Evolutionary conservation across 2,329 filamentous ascomycete genomes (phyloP), one percentile per base, ranked within the genome.

Genomic region (Rugonectria rugulosa): DNA sequence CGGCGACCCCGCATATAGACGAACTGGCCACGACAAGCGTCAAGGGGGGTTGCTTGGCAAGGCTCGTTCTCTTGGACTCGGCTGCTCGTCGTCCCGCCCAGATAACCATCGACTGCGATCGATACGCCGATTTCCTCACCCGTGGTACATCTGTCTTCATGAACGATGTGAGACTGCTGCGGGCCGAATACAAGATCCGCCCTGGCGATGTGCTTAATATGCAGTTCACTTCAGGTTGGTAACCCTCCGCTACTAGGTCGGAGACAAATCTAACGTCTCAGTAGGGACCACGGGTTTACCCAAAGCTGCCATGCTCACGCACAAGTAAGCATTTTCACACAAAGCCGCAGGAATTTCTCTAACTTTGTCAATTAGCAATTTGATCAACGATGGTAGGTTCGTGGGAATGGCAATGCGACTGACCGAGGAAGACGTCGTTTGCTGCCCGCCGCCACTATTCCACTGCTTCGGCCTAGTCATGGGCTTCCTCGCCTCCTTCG

Each of bases 391-490:
- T 14, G 56, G 43, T 0, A 49, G 45, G 21, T 61, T 60, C n/a
- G 46, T 53, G 56, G 88, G 87, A 17, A 78, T 81, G 2, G 83
- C 84, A 51, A 87, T 63, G 50, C 50, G 45, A 7, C 36, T 63
- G 3, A 60, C 61, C 6, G 34, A 79, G 2, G 63, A 81, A 1
- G 88, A 91, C 63, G 75, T 88, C 7, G 79, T 88, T 4, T 88
- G 84, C 67, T 88, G 85, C 60, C 84, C 85, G 10, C 85, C 85
- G 2, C 86, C 86, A 0, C 75, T 88, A 4, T 88, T 88, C 70
- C 86, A 88, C 67, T 90, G 88, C 70, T 91, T 91, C 62, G 88
- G 88, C n/a, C 83, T 84, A 53, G 87, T 90, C 20, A 73, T 90
- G 2, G 88, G 88, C 8, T 88, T 88, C 65, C 87, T 90, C 79